A percentile compares a stretch with the other conserved stretches of the same genome.
These are phyloP conservation scores for Adansonia grandidieri DNA, from an alignment of 441 rosid species.

Conservation along the genomic window DNA sequence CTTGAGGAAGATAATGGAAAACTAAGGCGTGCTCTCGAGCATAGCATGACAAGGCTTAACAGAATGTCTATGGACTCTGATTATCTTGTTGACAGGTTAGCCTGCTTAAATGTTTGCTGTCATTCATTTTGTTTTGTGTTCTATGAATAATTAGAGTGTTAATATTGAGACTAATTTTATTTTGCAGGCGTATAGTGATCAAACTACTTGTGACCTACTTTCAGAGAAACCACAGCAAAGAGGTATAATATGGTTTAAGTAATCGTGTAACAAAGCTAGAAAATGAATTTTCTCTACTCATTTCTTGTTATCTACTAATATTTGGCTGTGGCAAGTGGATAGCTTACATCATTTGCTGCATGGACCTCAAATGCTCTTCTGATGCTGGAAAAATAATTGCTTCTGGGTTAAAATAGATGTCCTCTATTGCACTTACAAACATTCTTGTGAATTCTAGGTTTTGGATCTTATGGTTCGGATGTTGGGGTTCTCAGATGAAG, in stretches of 20 bases:
- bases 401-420: conserved; percentile 17
- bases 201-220: conserved; percentile 89
- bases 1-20: conserved; percentile 90
- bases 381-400: conserved; percentile 17
- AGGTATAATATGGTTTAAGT: conserved; percentile 48
- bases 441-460: conserved; percentile 51
- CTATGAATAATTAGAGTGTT: conserved; percentile 3
- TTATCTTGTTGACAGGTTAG: conserved; percentile 90
- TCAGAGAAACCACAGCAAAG: conserved; percentile 93
- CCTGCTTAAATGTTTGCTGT: neutral
- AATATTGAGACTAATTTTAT: conserved; percentile 9
- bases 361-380: neutral
- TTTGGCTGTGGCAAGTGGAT: neutral
- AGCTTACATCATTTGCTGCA: neutral
- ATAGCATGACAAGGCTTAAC: conserved; percentile 95
- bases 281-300: conserved; percentile 14
- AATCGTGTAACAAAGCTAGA: neutral
- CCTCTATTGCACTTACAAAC: neutral
- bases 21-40: conserved; percentile 85
- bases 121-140: neutral
- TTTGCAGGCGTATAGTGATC: conserved; percentile 90
- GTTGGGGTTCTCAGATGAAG: conserved; percentile 95
- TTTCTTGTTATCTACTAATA: neutral
- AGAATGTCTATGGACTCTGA: conserved; percentile 97
- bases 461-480: conserved; percentile 95